A percentile compares a stretch with the other conserved stretches of the same genome.
Conservation (phyloP, 2,329 filamentous ascomycete genomes). For the Rutstroemia sydowiana region DNA sequence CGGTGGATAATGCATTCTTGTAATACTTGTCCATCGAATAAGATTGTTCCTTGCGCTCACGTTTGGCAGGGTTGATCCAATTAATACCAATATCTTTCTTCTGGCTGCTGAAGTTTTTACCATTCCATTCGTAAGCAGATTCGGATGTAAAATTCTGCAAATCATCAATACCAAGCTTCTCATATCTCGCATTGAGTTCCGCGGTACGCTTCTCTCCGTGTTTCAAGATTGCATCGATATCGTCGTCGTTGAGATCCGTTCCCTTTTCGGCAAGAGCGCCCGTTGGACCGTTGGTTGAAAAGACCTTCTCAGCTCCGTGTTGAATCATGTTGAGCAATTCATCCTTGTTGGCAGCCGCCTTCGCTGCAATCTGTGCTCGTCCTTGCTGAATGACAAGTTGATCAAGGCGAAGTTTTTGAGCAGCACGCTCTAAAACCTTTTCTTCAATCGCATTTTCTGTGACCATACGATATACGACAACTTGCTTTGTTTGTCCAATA, state of each 20-base stretch:
- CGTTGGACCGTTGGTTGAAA: slow-evolving; percentile 63
- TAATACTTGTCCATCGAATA: slow-evolving; percentile 99
- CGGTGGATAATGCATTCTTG: slow-evolving; percentile 76
- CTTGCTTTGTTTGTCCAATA: slow-evolving; percentile 97
- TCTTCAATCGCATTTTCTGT: slow-evolving; percentile 98
- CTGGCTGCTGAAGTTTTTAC: slow-evolving; percentile 84
- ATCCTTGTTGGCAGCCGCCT: slow-evolving; percentile 90
- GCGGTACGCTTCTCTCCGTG: slow-evolving; percentile 86
- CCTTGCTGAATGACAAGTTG: slow-evolving; percentile 98
- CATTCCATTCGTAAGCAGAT: slow-evolving; percentile 98
- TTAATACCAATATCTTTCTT: slow-evolving; percentile 88
- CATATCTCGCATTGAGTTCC: slow-evolving; percentile 85
- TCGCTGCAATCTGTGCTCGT: slow-evolving; percentile 80
- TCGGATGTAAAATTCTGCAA: slow-evolving; percentile 97
- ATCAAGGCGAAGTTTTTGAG: slow-evolving; percentile 91
- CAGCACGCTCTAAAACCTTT: slow-evolving; percentile 92
- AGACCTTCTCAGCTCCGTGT: slow-evolving; percentile 93
- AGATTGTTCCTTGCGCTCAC: slow-evolving; percentile 94
- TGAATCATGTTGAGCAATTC: slow-evolving; percentile 98
- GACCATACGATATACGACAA: slow-evolving; percentile 91
- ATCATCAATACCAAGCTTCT: slow-evolving; percentile 94
- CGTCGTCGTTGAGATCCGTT: slow-evolving; percentile 68
- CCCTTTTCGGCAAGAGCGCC: slow-evolving; percentile 52
- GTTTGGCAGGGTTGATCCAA: slow-evolving; percentile 98
- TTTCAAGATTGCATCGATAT: slow-evolving; percentile 81